Base-by-base conservation (phyloP, 352 stramenopile species). In the Phytophthora aleatoria region DNA sequence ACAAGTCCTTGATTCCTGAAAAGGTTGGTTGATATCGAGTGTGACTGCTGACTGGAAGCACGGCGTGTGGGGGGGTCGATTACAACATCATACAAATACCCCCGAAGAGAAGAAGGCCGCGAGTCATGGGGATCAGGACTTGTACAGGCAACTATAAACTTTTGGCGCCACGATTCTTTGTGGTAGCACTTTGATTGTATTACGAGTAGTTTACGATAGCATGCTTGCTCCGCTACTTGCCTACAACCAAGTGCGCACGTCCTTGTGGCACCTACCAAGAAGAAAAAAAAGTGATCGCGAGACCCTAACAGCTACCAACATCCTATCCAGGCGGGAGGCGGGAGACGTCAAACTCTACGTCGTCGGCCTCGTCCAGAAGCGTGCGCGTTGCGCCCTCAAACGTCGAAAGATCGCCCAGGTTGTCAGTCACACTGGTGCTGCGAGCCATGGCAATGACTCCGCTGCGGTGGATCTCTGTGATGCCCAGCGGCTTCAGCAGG, bases 401-500 rank as follows among this genome's bases (percentile, higher is more conserved):
- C 27, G 80, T 81, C 15, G 61, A 71, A 35, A 91, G 54, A 31
- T 89, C 80, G 28, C 80, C 80, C 20, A 92, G 68, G 43, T 79
- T 81, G 57, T 93, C 84, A 33, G 69, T 64, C 39, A 93, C 82
- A 43, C 52, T 90, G 57, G 71, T 85, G 66, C 79, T 91, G 57
- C 81, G 73, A 30, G 83, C 87, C 84, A 93, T 95, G 35, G 87
- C 87, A 55, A 95, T 95, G 54, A 95, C 87, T 44, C 87, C 84
- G 35, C 83, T 92, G 53, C 87, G 83, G 58, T 95, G 87, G 69
- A 95, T 91, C 60, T 95, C 84, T 24, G 81, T 86, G 62, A 95
- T 93, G 30, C 87, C 87, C 33, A 92, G 64, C 26, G 87, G 85
- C 73, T 93, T 93, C 31, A 95, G 71, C 53, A 95, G 67, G 52